Evolutionary conservation across 371 early-diverging fungal genomes (phyloP), one percentile per base, ranked within the genome.

Genomic region (Mortierella sp.): DNA sequence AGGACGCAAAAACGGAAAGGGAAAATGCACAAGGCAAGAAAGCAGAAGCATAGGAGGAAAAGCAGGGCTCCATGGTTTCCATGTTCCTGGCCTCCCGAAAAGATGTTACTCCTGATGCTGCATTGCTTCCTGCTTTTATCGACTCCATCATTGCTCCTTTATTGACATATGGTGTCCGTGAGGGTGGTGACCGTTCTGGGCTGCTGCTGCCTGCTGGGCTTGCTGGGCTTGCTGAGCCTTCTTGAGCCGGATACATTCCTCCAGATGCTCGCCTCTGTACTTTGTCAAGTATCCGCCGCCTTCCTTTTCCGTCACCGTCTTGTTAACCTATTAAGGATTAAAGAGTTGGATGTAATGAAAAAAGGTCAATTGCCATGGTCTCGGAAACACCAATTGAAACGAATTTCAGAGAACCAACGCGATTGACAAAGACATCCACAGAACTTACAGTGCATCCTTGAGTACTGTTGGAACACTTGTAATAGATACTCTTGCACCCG

Each of bases 221-320:
- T 82, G 82, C 0, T 69, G 72, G 2, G 85, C 85, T 64, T 76
- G 59, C 34, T 85, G 86, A 0, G 81, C 81, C 69, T 76, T 77
- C 73, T 85, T 85, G 71, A 85, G 78, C 24, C 76, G 75, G 37
- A 76, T 76, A 77, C 93, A 93, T 43, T 92, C 93, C 37, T 86
- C 79, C 34, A 93, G 75, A 82, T 93, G 93, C 72, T 90, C 91
- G 46, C 93, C 93, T 46, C 93, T 86, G 79, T 92, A 92, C 75
- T 93, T 93, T 76, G 93, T 93, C 37, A 92, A 77, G 73, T 89
- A 93, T 69, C 92, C 92, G 21, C 91, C 91, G 71, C 89, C 90
- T 57, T 91, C 93, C 76, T 89, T 90, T 82, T 92, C 90, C 21
- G 92, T 93, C 40, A 93, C 93, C 3, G 93, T 93, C 78, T 93